Conservation (phyloP, 2,329 filamentous ascomycete species). For the Colletotrichum sp. region DNA sequence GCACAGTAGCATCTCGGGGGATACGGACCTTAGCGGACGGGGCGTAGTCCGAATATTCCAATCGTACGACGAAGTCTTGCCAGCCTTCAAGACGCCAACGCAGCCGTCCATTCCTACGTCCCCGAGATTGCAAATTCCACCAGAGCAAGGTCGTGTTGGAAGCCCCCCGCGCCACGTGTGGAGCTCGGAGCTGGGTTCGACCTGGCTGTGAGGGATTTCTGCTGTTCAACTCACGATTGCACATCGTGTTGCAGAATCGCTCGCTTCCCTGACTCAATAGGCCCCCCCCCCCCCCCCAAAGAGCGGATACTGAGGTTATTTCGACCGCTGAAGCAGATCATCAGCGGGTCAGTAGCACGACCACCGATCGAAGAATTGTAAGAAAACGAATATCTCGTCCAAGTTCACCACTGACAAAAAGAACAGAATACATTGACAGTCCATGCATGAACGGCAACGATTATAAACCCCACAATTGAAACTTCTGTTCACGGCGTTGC, state of each 20-base stretch:
- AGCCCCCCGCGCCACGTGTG: background rate
- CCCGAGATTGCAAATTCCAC: background rate
- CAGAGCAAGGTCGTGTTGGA: background rate
- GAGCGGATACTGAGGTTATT: background rate
- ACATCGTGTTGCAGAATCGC: background rate
- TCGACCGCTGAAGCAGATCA: background rate
- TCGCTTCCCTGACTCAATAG: background rate
- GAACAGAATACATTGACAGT: background rate
- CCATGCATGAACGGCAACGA: background rate
- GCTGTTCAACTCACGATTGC: background rate
- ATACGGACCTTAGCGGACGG: background rate
- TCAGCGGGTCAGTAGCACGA: background rate
- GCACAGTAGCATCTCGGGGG: background rate
- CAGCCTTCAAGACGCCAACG: background rate
- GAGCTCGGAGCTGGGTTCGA: background rate
- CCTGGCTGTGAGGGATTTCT: background rate
- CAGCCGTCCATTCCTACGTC: background rate
- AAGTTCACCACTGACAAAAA: background rate
- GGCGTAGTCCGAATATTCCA: background rate
- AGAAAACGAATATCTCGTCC: background rate
- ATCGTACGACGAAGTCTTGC: background rate
- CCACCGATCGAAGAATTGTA: background rate
- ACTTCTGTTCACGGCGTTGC: background rate
- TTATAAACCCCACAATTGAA: background rate
- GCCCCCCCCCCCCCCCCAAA: background rate